Conservation (phyloP, 2,329 filamentous ascomycete species). For the Colletotrichum sp. region DNA sequence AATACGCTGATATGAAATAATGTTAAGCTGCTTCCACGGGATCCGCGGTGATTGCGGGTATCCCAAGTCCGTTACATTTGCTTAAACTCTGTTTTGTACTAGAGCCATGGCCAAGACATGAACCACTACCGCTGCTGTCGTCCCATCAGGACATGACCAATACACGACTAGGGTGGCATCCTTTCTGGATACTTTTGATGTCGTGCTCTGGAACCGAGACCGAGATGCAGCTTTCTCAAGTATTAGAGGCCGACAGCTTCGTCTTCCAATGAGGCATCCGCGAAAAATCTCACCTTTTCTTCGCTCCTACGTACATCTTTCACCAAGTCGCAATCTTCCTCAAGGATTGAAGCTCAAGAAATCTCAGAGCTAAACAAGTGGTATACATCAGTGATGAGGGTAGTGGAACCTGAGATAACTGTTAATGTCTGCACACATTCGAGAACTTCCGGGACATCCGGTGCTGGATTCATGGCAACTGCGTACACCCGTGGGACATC, state of each 20-base stretch:
- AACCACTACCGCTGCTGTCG: neutral
- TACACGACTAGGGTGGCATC: neutral
- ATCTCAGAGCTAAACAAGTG: neutral
- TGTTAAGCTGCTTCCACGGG: neutral
- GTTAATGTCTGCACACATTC: neutral
- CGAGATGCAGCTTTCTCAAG: neutral
- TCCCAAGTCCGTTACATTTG: neutral
- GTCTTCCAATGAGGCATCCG: rapidly evolving
- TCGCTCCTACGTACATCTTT: neutral
- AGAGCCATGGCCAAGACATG: neutral
- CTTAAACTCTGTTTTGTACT: neutral
- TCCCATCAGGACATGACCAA: neutral
- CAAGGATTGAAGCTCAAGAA: neutral
- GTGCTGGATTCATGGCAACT: neutral
- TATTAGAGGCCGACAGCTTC: neutral
- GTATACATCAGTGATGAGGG: neutral
- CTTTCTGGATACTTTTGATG: neutral
- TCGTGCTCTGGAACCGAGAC: neutral
- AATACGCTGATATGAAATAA: neutral
- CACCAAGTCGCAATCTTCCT: rapidly evolving
- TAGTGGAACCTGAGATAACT: rapidly evolving
- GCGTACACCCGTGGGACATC: rapidly evolving
- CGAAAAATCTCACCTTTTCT: neutral
- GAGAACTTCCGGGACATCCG: neutral
- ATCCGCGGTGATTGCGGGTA: neutral